Percentiles rank a stretch among this genome's conserved stretches.
These are phyloP conservation scores for Plasmodium cynomolgi DNA, from an alignment of 169 alveolate species.

Conservation along the genomic window DNA sequence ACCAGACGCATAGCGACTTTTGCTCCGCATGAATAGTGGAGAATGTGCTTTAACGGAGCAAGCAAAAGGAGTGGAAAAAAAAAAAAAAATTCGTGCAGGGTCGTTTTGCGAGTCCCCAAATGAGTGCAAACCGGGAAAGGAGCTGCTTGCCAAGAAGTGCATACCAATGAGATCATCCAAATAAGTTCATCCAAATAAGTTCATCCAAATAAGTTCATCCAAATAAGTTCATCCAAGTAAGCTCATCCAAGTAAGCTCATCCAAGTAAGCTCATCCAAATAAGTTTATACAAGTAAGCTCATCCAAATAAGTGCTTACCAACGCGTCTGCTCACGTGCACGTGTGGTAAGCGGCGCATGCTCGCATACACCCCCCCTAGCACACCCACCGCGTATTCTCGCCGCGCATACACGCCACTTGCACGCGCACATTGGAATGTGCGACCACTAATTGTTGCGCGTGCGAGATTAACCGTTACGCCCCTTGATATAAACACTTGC, in stretches of 20 bases:
- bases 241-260: too few species aligned
- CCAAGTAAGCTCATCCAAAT: too few species aligned
- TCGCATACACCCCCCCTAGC: background rate
- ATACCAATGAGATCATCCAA: background rate
- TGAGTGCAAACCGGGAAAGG: background rate
- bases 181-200: too few species aligned
- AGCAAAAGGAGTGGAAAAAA: background rate
- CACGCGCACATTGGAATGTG: background rate
- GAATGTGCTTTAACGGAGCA: background rate
- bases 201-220: too few species aligned
- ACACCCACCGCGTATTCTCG: background rate
- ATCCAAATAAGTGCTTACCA: too few species aligned
- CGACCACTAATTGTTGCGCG: background rate
- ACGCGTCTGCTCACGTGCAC: too few species aligned
- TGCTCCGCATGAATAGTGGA: background rate
- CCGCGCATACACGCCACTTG: background rate
- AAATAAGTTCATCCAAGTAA: too few species aligned
- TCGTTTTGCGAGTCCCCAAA: background rate
- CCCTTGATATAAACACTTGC: background rate
- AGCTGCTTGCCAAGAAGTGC: background rate
- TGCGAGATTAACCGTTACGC: background rate
- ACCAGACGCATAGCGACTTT: background rate
- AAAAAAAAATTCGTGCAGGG: background rate
- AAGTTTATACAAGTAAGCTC: too few species aligned
- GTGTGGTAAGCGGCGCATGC: background rate